Evolutionary conservation across 345 rosid species (phyloP), one percentile per base, ranked within the genome.

Genomic region (Brassica cretica): DNA sequence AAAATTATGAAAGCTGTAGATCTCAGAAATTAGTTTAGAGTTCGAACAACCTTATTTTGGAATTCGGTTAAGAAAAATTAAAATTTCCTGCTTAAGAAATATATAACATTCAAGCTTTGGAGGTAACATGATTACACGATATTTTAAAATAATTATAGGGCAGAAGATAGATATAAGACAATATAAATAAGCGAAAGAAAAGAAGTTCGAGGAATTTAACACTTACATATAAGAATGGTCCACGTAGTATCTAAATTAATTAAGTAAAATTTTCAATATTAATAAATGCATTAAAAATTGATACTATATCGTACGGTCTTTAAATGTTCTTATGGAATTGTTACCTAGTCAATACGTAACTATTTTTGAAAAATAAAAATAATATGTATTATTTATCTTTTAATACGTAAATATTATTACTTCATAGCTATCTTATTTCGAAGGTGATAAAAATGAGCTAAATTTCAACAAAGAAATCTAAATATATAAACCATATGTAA

Each of bases 391-490:
- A 27, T 27, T 27, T 27, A 27, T 27, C 5, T 27, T 4, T 27
- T 27, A 39, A 64, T 27, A 61, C 14, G 67, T 67, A 59, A 21
- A 18, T 66, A 14, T 66, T 15, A 56, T 58, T 35, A 55, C 65
- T 66, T 74, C 19, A 24, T 63, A 15, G 21, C 44, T 21, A 65
- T 65, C 19, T 21, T 65, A 25, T 35, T 25, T 55, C 15, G 14
- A 66, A 51, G 59, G 18, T 14, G 21, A 75, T 67, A 60, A 14
- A 19, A 68, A 15, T 29, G 25, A 67, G 60, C 41, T 46, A 5
- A 68, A 21, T 60, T 76, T 63, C 27, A 30, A 37, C 3, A 33
- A 49, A 63, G 39, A 53, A 76, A 70, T 51, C 60, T 16, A 56
- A 53, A 39, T 16, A 49, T 19, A 64, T 8, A 7, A 64, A 16